Evolutionary conservation across 306 rosid species (phyloP).

Genomic region (Castanea mollissima): DNA sequence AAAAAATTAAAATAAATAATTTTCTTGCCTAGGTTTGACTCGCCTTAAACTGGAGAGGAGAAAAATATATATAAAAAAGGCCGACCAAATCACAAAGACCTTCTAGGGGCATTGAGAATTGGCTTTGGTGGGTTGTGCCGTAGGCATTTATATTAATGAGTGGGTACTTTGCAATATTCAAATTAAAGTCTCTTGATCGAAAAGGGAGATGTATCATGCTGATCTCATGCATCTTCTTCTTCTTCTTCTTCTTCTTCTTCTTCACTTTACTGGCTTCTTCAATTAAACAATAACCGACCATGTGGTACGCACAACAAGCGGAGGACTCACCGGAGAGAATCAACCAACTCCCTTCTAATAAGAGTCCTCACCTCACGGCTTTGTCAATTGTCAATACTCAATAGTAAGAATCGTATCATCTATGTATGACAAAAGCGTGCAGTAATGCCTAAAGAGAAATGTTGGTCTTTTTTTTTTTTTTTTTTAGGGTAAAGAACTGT

Average conservation of each 20-base stretch:
- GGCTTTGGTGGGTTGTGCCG: conserved; percentile 26
- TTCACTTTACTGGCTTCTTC: neutral
- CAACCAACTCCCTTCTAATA: too few relatives aligned
- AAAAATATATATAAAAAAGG: neutral
- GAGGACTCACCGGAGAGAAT: neutral
- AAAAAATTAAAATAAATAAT: too few relatives aligned
- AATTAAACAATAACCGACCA: neutral
- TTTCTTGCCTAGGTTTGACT: conserved; percentile 8
- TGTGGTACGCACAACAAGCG: neutral
- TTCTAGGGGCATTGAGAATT: conserved; percentile 20
- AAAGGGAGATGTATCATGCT: neutral
- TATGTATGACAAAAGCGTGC: neutral
- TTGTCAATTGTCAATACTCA: too few relatives aligned
- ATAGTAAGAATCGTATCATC: too few relatives aligned
- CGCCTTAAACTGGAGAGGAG: conserved; percentile 2
- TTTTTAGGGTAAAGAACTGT: too few relatives aligned
- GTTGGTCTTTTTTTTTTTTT: too few relatives aligned
- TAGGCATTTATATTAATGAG: conserved; percentile 3
- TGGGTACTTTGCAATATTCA: neutral
- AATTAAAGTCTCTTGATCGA: neutral
- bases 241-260: neutral
- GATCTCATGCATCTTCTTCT: too few relatives aligned
- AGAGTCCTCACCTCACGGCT: too few relatives aligned
- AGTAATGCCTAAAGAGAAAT: neutral
- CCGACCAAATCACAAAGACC: conserved; percentile 45